phyloP scores from a whole-genome alignment of 768 basidiomycete genomes.

The Lentinula guzmanii region DNA sequence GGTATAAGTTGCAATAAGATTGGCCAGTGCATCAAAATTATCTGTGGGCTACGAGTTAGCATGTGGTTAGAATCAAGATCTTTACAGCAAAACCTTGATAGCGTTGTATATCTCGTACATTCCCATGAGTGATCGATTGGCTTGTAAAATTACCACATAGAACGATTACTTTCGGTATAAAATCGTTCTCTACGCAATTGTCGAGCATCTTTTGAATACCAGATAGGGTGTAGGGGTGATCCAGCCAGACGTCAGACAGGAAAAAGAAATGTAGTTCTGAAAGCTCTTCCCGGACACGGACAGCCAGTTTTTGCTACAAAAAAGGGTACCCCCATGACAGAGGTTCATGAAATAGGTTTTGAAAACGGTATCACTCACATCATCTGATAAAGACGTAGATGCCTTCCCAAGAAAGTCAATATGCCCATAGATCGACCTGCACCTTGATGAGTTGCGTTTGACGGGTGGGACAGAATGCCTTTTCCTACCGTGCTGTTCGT shows the following conservation, averaged over 20 bases:
- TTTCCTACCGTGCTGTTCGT: slow-evolving; percentile 66
- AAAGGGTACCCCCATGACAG: background rate
- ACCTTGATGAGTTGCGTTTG: slow-evolving; percentile 6
- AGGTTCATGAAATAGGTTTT: background rate
- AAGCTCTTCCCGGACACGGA: slow-evolving; percentile 62
- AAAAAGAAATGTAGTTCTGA: slow-evolving; percentile 84
- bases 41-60: slow-evolving; percentile 38
- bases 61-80: slow-evolving; percentile 3
- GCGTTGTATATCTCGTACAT: slow-evolving; percentile 66
- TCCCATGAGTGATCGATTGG: slow-evolving; percentile 73
- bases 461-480: background rate
- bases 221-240: slow-evolving; percentile 74
- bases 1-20: slow-evolving; percentile 79
- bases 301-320: slow-evolving; percentile 51
- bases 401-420: slow-evolving; percentile 97
- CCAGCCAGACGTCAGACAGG: slow-evolving; percentile 94
- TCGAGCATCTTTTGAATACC: slow-evolving; percentile 86
- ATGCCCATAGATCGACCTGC: slow-evolving; percentile 89
- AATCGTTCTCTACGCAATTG: slow-evolving; percentile 80
- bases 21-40: slow-evolving; percentile 81
- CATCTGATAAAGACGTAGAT: slow-evolving; percentile 83
- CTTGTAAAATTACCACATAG: slow-evolving; percentile 95
- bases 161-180: slow-evolving; percentile 85
- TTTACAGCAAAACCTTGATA: slow-evolving; percentile 68
- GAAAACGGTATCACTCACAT: slow-evolving; percentile 45